Evolutionary conservation across 177 flowering plant genomes (phyloP), one percentile per base, ranked within the genome.

Genomic region (Vitis hybrid): DNA sequence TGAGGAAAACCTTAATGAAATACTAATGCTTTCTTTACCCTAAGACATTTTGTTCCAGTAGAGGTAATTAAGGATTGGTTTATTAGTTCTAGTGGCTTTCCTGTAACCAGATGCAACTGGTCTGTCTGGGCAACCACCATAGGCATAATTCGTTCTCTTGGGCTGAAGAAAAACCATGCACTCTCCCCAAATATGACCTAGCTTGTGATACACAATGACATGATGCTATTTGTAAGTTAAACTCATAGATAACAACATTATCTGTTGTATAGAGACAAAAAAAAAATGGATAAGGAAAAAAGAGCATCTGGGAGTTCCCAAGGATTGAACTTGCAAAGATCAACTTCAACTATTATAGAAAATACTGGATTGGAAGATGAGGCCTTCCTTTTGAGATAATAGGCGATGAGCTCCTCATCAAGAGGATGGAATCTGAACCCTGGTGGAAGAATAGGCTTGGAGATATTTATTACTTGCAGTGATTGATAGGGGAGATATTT

Each of bases 401-500:
- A 73, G 59, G 76, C 48, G 64, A 82, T 71, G 48, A 82, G 79
- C 67, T 82, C 85, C 49, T 82, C 77, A 48, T 82, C 80, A 14
- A 83, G 79, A 15, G 85, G 85, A 48, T 80, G 77, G 68, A 82
- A 82, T 29, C 85, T 73, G 63, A 82, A 82, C 18, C 83, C 85
- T 20, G 1, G 20, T 20, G 20, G 20, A 20, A 20, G 20, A 20
- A 20, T 16, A 33, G 66, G 50, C 33, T 51, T 71, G 9, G 52
- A 60, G 59, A 77, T 72, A 19, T 31, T 69, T 55, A 65, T 20
- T 1, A 26, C 60, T 56, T 62, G 70, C 76, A 62, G 49, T 9
- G 56, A 39, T 8, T 50, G 16, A 31, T 26, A 15, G 68, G 22
- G 48, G 64, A 31, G 5, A 61, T 18, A 31, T 31, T 19, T 26